These are phyloP conservation scores for Oryza brachyantha DNA, from an alignment of 176 grass and related monocot species.

Conservation along the genomic window DNA sequence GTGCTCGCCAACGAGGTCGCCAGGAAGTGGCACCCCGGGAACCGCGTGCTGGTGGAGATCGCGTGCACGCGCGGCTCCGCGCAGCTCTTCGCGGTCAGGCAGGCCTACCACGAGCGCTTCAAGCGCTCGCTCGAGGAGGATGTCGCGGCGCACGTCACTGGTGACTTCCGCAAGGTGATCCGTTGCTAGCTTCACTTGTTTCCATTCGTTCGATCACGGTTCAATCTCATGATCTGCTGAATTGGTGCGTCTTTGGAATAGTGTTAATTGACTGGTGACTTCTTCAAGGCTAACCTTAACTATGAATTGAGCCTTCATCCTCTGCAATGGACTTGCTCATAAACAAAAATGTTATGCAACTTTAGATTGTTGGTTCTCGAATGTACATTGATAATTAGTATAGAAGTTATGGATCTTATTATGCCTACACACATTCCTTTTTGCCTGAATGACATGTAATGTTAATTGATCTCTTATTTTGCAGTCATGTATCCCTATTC, in stretches of 20 bases:
- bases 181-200: not conserved
- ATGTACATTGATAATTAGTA: too few relatives aligned
- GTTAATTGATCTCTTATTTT: not conserved
- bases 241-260: not conserved
- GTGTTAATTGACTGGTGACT: not conserved
- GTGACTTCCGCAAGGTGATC: constrained; percentile 84
- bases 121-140: constrained; percentile 96
- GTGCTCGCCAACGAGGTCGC: constrained; percentile 73
- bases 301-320: not conserved
- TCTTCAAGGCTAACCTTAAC: not conserved
- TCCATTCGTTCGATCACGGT: not conserved
- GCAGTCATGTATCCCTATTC: not conserved
- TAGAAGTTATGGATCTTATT: not conserved
- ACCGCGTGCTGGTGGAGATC: constrained; percentile 83
- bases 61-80: constrained; percentile 54
- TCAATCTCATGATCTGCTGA: not conserved
- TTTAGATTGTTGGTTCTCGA: too few relatives aligned
- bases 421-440: not conserved
- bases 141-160: constrained; percentile 62
- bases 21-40: constrained; percentile 68
- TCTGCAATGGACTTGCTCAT: not conserved
- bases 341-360: not conserved
- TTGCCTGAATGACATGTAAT: not conserved
- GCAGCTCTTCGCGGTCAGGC: constrained; percentile 60
- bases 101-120: constrained; percentile 74